These are phyloP conservation scores for Anethum foeniculum DNA, from an alignment of 140 eudicot genomes.

Conservation along the genomic window DNA sequence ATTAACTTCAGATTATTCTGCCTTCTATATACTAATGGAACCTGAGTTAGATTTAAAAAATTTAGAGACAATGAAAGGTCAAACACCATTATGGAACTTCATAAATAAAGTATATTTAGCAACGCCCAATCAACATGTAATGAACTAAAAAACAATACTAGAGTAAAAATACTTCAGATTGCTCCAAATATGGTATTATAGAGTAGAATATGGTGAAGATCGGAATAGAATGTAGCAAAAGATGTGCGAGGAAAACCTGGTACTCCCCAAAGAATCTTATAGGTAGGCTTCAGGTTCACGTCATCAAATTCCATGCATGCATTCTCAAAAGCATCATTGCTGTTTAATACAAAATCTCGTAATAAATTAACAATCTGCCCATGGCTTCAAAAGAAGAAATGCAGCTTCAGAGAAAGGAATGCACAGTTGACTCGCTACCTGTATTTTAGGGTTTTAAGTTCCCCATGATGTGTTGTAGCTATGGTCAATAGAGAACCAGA, in stretches of 20 bases:
- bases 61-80: not conserved
- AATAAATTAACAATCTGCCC: slow-evolving; percentile 9
- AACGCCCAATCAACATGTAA: not conserved
- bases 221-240: slow-evolving; percentile 10
- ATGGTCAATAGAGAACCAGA: slow-evolving; percentile 67
- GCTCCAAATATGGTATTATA: not conserved
- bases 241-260: slow-evolving; percentile 56
- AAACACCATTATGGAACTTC: not conserved
- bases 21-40: not conserved
- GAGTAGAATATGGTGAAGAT: not conserved
- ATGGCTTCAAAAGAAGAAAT: slow-evolving; percentile 18
- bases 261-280: slow-evolving; percentile 91
- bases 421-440: slow-evolving; percentile 36
- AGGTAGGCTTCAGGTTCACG: slow-evolving; percentile 89
- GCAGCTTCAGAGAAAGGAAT: not conserved
- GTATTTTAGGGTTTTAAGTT: slow-evolving; percentile 93
- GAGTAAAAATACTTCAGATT: not conserved
- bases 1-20: not conserved
- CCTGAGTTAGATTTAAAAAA: not conserved
- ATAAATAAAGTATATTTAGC: not conserved
- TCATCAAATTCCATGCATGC: slow-evolving; percentile 99
- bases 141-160: not conserved
- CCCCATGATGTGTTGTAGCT: slow-evolving; percentile 98
- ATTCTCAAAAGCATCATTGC: slow-evolving; percentile 82
- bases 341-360: slow-evolving; percentile 29